phyloP scores from a whole-genome alignment of 768 basidiomycete genomes.

The Hericium alpestre region DNA sequence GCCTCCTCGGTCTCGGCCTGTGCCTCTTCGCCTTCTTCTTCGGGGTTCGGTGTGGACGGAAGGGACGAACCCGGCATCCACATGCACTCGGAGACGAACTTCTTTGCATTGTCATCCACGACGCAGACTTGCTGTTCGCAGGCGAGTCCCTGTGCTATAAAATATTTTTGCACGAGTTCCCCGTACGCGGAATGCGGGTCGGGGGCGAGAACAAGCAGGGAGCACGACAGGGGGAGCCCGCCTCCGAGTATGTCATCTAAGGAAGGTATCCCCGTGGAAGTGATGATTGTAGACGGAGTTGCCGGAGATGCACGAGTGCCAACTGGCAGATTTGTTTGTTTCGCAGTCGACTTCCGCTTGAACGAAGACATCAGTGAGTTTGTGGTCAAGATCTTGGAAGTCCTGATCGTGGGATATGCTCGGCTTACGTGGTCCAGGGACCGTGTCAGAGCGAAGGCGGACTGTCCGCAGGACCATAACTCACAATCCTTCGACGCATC shows the following conservation, averaged over 20 bases:
- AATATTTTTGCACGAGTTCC: constrained; percentile 79
- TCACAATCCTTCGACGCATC: no score
- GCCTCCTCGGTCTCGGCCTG: constrained; percentile 30
- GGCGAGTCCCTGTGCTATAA: constrained; percentile 76
- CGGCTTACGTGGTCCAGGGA: no score
- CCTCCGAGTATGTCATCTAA: constrained; percentile 94
- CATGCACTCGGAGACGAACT: constrained; percentile 68
- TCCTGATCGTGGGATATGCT: no score
- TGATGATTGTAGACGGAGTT: constrained; percentile 44
- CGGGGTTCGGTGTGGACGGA: constrained; percentile 20
- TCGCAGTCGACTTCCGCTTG: constrained; percentile 50
- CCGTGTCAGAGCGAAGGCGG: no score
- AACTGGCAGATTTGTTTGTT: constrained; percentile 28
- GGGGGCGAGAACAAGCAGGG: constrained; percentile 64
- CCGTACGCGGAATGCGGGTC: constrained; percentile 82
- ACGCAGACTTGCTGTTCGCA: constrained; percentile 60
- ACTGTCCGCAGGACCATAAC: no score
- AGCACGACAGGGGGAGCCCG: constrained; percentile 75
- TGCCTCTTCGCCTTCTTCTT: constrained; percentile 29
- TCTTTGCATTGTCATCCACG: constrained; percentile 45
- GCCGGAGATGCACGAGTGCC: constrained; percentile 53
- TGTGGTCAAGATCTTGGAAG: no score
- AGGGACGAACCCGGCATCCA: constrained; percentile 43
- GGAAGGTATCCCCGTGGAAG: constrained; percentile 84
- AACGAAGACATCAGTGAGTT: constrained; percentile 57